Conservation (phyloP, 1,139 yeast species). For the Hyphopichia khmerensis region DNA sequence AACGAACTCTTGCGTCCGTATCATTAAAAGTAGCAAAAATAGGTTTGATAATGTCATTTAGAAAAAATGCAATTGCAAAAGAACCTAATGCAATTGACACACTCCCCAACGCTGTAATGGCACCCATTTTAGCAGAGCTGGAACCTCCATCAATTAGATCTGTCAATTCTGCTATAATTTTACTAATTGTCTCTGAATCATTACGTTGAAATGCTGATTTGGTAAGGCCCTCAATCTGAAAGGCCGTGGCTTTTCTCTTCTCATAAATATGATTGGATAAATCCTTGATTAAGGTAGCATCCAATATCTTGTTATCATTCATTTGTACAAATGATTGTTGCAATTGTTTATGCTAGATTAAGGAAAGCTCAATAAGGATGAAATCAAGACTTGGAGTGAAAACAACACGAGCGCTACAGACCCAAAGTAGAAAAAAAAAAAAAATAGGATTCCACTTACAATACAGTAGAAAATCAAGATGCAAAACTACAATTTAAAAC, state of each 20-base stretch:
- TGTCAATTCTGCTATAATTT: slow-evolving; percentile 42
- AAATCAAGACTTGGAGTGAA: not conserved
- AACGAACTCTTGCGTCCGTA: slow-evolving; percentile 93
- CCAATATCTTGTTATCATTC: slow-evolving; percentile 45
- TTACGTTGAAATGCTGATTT: slow-evolving; percentile 68
- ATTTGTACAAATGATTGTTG: slow-evolving; percentile 10
- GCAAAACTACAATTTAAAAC: not conserved
- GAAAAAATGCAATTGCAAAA: slow-evolving; percentile 55
- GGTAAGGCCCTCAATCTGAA: slow-evolving; percentile 80
- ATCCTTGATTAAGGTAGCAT: slow-evolving; percentile 76
- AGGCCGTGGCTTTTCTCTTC: slow-evolving; percentile 91
- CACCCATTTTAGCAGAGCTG: slow-evolving; percentile 50
- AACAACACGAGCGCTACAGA: not conserved
- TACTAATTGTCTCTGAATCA: slow-evolving; percentile 65
- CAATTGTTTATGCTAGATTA: too few relatives aligned
- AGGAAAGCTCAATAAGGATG: too few relatives aligned
- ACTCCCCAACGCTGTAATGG: slow-evolving; percentile 50
- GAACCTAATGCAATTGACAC: slow-evolving; percentile 51
- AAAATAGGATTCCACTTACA: not conserved
- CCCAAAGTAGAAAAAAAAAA: not conserved
- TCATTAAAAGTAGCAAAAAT: slow-evolving; percentile 95
- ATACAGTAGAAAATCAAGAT: not conserved
- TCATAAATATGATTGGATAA: slow-evolving; percentile 89
- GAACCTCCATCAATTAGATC: slow-evolving; percentile 43
- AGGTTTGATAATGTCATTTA: slow-evolving; percentile 88